Conservation (phyloP, 176 grass and related monocot species). For the Oryza meridionalis region DNA sequence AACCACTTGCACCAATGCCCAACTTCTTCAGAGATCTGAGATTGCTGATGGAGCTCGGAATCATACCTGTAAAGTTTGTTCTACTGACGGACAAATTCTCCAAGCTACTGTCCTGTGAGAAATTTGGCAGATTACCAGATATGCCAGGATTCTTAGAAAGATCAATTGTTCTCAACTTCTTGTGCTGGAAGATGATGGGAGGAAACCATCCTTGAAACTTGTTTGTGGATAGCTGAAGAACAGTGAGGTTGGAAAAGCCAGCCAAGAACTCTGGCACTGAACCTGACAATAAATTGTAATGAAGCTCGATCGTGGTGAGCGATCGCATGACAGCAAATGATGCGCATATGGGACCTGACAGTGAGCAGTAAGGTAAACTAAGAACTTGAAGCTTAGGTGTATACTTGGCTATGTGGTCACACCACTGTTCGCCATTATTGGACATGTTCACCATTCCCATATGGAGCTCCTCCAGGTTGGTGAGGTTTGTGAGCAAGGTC, state of each 20-base stretch:
- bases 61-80: background rate
- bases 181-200: no score
- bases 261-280: no score
- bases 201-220: no score
- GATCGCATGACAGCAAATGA: no score
- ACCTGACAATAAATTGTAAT: no score
- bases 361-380: slow-evolving; percentile 32
- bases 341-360: no score
- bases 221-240: no score
- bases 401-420: slow-evolving; percentile 34
- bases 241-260: no score
- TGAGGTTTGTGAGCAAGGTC: slow-evolving; percentile 47
- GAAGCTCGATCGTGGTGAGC: no score
- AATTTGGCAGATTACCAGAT: background rate
- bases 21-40: background rate
- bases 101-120: background rate
- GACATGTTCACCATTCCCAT: slow-evolving; percentile 53
- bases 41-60: background rate
- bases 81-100: background rate
- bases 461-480: slow-evolving; percentile 46
- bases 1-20: background rate
- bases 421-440: slow-evolving; percentile 35
- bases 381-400: slow-evolving; percentile 43
- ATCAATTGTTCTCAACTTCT: no score
- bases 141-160: background rate